These are phyloP conservation scores for Heracleum sosnowskyi DNA, from an alignment of 129 eudicot species.

Conservation along the genomic window DNA sequence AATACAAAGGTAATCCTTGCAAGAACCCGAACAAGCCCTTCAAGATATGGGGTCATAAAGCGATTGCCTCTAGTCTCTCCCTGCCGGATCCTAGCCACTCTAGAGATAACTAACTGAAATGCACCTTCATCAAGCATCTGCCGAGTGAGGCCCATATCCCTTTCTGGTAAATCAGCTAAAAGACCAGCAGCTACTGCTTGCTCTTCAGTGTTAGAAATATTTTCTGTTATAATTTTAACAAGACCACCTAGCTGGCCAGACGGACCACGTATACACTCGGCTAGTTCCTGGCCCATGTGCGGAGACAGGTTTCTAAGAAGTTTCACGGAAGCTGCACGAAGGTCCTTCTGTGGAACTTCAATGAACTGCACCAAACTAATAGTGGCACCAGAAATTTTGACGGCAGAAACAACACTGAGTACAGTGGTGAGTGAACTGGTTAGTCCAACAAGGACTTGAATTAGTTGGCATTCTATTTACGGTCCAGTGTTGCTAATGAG, in stretches of 20 bases:
- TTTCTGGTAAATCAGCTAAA: conserved; percentile 72
- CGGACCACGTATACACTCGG: conserved; percentile 54
- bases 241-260: conserved; percentile 73
- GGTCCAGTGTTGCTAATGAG: conserved; percentile 93
- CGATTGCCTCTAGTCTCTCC: conserved; percentile 83
- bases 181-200: conserved; percentile 85
- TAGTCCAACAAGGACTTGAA: conserved; percentile 87
- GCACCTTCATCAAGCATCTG: conserved; percentile 68
- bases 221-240: conserved; percentile 48
- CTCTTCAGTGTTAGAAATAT: conserved; percentile 68
- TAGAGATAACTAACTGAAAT: conserved; percentile 39
- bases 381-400: conserved; percentile 85
- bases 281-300: conserved; percentile 66
- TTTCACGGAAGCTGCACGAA: conserved; percentile 66
- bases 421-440: conserved; percentile 59
- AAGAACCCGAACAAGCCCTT: conserved; percentile 83
- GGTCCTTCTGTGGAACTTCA: conserved; percentile 78
- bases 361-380: conserved; percentile 81
- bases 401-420: conserved; percentile 59
- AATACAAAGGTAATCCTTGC: conserved; percentile 65
- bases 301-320: conserved; percentile 72
- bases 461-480: conserved; percentile 71
- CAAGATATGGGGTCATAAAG: conserved; percentile 69
- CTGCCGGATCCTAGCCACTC: conserved; percentile 58
- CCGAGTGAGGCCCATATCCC: conserved; percentile 50